These are phyloP conservation scores for Malus hybrid DNA, from an alignment of 331 rosid species.

Conservation along the genomic window DNA sequence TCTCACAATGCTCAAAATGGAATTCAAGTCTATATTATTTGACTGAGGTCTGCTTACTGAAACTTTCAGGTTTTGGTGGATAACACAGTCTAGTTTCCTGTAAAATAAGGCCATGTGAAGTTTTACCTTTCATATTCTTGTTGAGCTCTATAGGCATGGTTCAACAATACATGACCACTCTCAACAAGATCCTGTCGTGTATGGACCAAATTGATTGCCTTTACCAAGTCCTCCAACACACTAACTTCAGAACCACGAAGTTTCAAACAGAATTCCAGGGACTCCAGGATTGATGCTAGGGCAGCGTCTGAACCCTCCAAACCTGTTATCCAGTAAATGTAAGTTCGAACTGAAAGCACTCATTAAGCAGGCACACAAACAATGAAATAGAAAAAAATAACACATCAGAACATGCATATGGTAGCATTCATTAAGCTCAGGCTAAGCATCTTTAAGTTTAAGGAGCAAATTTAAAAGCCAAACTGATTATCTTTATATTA, in stretches of 20 bases:
- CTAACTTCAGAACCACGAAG: slow-evolving; percentile 96
- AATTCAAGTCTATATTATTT: not conserved
- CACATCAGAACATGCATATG: not conserved
- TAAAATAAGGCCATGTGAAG: not conserved
- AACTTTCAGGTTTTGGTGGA: not conserved
- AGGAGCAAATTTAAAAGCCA: not conserved
- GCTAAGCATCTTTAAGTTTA: not conserved
- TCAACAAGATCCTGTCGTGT: slow-evolving; percentile 90
- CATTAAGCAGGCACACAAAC: not conserved
- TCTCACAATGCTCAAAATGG: not conserved
- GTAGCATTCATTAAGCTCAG: not conserved
- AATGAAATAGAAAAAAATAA: not conserved
- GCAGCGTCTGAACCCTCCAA: slow-evolving; percentile 89
- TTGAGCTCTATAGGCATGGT: slow-evolving; percentile 87
- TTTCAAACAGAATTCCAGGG: slow-evolving; percentile 88
- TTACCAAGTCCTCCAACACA: slow-evolving; percentile 85
- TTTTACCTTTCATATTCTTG: slow-evolving; percentile 85
- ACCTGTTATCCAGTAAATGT: slow-evolving; percentile 32
- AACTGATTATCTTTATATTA: not conserved
- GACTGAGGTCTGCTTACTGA: not conserved
- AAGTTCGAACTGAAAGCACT: not conserved
- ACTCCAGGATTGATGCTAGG: slow-evolving; percentile 84
- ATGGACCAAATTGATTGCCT: slow-evolving; percentile 90
- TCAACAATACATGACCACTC: slow-evolving; percentile 79
- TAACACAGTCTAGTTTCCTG: not conserved